Percentiles rank a stretch among this genome's conserved stretches.
phyloP scores from a whole-genome alignment of 1,139 yeast genomes.

The Suhomyces maxii region DNA sequence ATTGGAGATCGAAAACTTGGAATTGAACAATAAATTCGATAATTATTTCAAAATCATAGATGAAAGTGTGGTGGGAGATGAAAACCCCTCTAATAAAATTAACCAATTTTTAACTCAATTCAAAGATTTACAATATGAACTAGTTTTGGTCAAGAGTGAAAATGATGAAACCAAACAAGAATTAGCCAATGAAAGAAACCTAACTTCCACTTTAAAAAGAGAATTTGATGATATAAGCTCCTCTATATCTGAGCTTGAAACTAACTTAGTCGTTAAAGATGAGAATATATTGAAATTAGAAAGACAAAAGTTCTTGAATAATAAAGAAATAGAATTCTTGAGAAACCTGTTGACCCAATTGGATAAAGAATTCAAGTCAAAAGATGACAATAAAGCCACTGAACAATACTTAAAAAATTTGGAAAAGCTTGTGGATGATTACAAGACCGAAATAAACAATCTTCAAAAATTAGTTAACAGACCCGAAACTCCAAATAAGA shows the following conservation, averaged over 20 bases:
- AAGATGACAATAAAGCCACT: conserved; percentile 23
- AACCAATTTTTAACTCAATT: conserved; percentile 32
- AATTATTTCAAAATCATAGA: conserved; percentile 32
- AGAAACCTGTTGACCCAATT: conserved; percentile 44
- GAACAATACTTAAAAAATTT: conserved; percentile 44
- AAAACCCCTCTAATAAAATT: conserved; percentile 19
- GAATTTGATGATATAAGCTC: conserved; percentile 3
- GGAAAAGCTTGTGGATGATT: conserved; percentile 55
- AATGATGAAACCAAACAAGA: conserved; percentile 7
- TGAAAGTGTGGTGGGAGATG: conserved; percentile 22
- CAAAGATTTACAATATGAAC: conserved; percentile 39
- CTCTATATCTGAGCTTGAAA: conserved; percentile 20
- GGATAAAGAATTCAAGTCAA: conserved; percentile 27
- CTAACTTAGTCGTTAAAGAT: conserved; percentile 28
- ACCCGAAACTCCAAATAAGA: conserved; percentile 16
- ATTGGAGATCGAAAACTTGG: conserved; percentile 53
- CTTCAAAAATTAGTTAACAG: conserved; percentile 31
- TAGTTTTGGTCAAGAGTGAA: conserved; percentile 31
- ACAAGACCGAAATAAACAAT: conserved; percentile 52
- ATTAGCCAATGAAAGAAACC: conserved; percentile 1
- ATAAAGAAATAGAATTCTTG: conserved; percentile 61
- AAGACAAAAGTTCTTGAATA: conserved; percentile 53
- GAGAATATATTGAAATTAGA: conserved; percentile 45
- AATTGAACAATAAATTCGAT: conserved; percentile 43
- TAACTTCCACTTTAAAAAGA: neutral